These are phyloP conservation scores for Avena atlantica DNA, from an alignment of 176 grass and related monocot species.

Conservation along the genomic window DNA sequence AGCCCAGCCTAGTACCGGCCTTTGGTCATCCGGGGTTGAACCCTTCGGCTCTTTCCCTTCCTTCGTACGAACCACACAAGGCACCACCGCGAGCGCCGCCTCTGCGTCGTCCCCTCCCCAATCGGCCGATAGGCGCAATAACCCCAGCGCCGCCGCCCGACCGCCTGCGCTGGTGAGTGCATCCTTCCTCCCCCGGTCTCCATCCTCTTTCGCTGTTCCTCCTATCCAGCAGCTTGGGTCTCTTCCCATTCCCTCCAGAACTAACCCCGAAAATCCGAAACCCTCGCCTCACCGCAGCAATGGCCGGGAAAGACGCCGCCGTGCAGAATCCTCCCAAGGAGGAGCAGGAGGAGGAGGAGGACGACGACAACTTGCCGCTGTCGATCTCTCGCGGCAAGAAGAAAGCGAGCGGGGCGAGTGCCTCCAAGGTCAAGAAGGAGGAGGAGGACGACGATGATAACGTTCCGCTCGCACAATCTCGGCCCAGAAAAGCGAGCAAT, in stretches of 20 bases:
- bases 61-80: neutral
- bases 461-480: conserved; percentile 39
- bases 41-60: conserved; percentile 19
- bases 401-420: conserved; percentile 20
- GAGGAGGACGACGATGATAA: conserved; percentile 20
- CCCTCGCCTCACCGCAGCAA: conserved; percentile 42
- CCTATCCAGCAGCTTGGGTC: neutral
- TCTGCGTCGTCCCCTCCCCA: conserved; percentile 9
- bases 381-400: conserved; percentile 26
- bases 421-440: conserved; percentile 42
- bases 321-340: neutral
- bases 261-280: conserved; percentile 38
- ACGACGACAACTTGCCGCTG: conserved; percentile 19
- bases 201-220: neutral
- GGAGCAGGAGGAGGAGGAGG: conserved; percentile 16
- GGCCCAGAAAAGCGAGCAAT: conserved; percentile 44
- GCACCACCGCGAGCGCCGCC: conserved; percentile 10
- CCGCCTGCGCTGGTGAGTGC: conserved; percentile 13
- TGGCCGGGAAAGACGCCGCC: conserved; percentile 51
- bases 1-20: neutral
- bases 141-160: conserved; percentile 2
- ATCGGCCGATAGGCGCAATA: neutral
- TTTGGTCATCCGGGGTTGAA: conserved; percentile 4
- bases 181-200: neutral
- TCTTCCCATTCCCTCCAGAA: neutral